Evolutionary conservation across 2,329 filamentous ascomycete genomes (phyloP).

Genomic region (Hypoxylon sp.): DNA sequence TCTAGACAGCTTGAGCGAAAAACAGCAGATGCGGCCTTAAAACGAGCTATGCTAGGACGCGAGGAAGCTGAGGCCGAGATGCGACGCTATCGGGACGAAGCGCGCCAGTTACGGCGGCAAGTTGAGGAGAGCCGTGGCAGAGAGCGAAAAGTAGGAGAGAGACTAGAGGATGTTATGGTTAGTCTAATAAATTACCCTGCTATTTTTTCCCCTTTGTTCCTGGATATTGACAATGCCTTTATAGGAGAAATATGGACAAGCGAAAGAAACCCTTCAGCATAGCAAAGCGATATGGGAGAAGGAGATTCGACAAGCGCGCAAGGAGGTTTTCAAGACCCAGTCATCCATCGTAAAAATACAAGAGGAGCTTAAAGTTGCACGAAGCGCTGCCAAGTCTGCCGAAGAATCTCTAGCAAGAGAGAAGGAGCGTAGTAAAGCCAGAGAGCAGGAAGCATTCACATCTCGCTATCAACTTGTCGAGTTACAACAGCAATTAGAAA

Average conservation of each 20-base stretch:
- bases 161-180: slow-evolving; percentile 79
- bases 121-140: slow-evolving; percentile 76
- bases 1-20: slow-evolving; percentile 75
- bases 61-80: slow-evolving; percentile 81
- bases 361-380: slow-evolving; percentile 77
- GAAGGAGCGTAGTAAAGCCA: slow-evolving; percentile 71
- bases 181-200: slow-evolving; percentile 49
- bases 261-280: slow-evolving; percentile 78
- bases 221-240: slow-evolving; percentile 20
- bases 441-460: slow-evolving; percentile 79
- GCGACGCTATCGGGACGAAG: slow-evolving; percentile 74
- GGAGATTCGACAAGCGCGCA: slow-evolving; percentile 77
- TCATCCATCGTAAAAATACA: slow-evolving; percentile 78
- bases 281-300: slow-evolving; percentile 80
- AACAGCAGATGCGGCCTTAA: slow-evolving; percentile 75
- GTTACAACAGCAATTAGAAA: slow-evolving; percentile 76
- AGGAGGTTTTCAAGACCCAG: slow-evolving; percentile 82
- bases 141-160: slow-evolving; percentile 76
- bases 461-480: slow-evolving; percentile 76
- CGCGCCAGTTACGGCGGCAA: slow-evolving; percentile 67
- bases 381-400: slow-evolving; percentile 66
- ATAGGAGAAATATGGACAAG: slow-evolving; percentile 78
- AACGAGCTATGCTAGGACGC: slow-evolving; percentile 75
- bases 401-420: slow-evolving; percentile 75
- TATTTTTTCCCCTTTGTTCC: background rate